A percentile compares a stretch with the other conserved stretches of the same genome.
Conservation (phyloP, 2,329 filamentous ascomycete species). For the Ambrosiella xylebori region DNA sequence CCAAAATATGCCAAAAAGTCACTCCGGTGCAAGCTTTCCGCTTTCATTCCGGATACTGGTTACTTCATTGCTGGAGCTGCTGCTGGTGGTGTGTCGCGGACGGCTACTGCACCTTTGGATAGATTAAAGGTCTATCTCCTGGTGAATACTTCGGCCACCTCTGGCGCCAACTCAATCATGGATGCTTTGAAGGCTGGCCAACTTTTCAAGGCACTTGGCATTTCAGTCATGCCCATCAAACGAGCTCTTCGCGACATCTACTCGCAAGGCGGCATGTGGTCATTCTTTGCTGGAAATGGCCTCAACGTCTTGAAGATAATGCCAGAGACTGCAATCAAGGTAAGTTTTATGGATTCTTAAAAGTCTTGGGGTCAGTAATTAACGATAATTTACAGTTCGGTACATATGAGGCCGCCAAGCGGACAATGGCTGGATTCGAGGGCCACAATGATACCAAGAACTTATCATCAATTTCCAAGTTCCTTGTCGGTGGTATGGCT, state of each 20-base stretch:
- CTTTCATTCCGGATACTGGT: slow-evolving; percentile 72
- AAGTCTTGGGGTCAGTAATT: neutral
- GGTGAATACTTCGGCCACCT: slow-evolving; percentile 50
- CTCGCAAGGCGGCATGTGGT: slow-evolving; percentile 7
- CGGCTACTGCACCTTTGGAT: slow-evolving; percentile 87
- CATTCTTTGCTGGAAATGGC: slow-evolving; percentile 56
- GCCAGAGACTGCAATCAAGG: slow-evolving; percentile 92
- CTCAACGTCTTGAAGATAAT: slow-evolving; percentile 96
- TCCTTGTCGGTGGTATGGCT: slow-evolving; percentile 74
- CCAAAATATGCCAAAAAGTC: slow-evolving; percentile 1
- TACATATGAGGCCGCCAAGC: slow-evolving; percentile 89
- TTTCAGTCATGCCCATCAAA: slow-evolving; percentile 61
- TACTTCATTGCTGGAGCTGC: slow-evolving; percentile 94
- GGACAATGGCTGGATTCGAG: slow-evolving; percentile 68
- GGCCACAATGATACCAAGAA: slow-evolving; percentile 67
- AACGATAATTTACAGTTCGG: slow-evolving; percentile 43
- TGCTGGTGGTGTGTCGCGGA: slow-evolving; percentile 86
- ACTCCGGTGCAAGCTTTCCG: slow-evolving; percentile 33
- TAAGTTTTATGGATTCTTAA: slow-evolving; percentile 15
- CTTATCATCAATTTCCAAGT: slow-evolving; percentile 74
- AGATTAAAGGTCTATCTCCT: slow-evolving; percentile 95
- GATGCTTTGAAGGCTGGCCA: slow-evolving; percentile 54
- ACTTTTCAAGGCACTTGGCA: slow-evolving; percentile 44
- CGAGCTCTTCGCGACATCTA: slow-evolving; percentile 25
- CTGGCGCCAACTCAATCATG: slow-evolving; percentile 34